phyloP scores from a whole-genome alignment of 169 alveolate species.

The Besnoitia besnoiti region DNA sequence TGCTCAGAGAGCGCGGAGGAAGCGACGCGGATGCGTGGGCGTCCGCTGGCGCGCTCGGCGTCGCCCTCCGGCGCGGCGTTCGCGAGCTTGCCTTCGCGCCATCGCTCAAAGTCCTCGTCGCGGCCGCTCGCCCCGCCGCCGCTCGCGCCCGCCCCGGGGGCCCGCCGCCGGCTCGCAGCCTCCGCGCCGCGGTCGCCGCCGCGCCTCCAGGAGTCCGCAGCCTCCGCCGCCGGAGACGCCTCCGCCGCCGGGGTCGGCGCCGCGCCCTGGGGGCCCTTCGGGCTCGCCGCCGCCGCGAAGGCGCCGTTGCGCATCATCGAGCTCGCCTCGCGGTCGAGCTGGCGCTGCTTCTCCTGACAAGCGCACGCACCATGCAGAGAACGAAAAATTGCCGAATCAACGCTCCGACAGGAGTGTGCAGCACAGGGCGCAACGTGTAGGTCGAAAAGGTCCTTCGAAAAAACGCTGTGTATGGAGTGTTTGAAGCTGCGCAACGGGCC shows the following conservation, averaged over 20 bases:
- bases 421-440: too few relatives aligned
- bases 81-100: not conserved
- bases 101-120: slow-evolving; percentile 1
- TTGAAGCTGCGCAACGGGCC: too few relatives aligned
- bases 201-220: not conserved
- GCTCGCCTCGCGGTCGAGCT: not conserved
- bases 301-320: not conserved
- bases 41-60: not conserved
- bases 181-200: not conserved
- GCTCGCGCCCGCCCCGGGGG: not conserved
- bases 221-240: not conserved
- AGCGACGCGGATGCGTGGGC: not conserved
- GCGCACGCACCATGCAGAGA: not conserved
- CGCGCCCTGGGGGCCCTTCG: not conserved
- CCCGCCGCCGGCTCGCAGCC: not conserved
- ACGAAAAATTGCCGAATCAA: too few relatives aligned
- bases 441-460: too few relatives aligned
- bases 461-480: too few relatives aligned
- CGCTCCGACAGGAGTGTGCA: too few relatives aligned
- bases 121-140: not conserved
- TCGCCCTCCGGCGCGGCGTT: not conserved
- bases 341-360: slow-evolving; percentile 22
- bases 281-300: not conserved
- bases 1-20: slow-evolving; percentile 1
- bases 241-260: not conserved